Evolutionary conservation across 257 asterid species (phyloP), one percentile per base, ranked within the genome.

Genomic region (Solanum chmielewskii): DNA sequence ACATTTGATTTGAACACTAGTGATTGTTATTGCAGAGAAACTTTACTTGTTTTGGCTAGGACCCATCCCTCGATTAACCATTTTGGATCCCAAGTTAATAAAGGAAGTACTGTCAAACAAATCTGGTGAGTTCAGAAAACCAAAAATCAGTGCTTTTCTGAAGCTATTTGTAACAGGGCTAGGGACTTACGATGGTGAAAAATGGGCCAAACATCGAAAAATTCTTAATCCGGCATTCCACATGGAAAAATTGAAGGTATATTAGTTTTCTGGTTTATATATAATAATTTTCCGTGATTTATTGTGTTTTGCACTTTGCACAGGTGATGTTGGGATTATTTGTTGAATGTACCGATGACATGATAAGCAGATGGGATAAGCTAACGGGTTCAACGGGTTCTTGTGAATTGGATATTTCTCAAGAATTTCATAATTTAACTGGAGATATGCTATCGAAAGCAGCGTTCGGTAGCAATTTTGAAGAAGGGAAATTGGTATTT

Each of bases 211-310:
- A 41, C 77, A 91, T 23, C 88, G 92, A 83, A 87, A 85, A 62
- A 41, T 90, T 18, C 88, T 91, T 49, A 68, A 64, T 83, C 92
- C 91, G 10, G 92, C 93, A 18, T 91, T 91, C 81, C 91, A 91
- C 78, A 84, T 88, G 41, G 90, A 91, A 69, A 91, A 88, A 71
- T 23, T 91, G 37, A 87, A 80, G 87, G 93, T 87, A 52, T 14
- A 45, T 16, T 78, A 15, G 35, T 86, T 41, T 27, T 86, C 20
- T 44, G 25, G 7, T 11, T 37, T 0, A 41, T 37, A 1, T 37
- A 5, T 6, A 6, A 37, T 37, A 37, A 6, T 37, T 37, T 37
- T 37, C 39, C 7, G 47, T 33, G 27, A 11, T 21, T 39, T 42
- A 60, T 62, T 11, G 44, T 66, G 7, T 69, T 33, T 60, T 47